phyloP scores from a whole-genome alignment of 352 stramenopile species.

The Globisporangium nodosum region DNA sequence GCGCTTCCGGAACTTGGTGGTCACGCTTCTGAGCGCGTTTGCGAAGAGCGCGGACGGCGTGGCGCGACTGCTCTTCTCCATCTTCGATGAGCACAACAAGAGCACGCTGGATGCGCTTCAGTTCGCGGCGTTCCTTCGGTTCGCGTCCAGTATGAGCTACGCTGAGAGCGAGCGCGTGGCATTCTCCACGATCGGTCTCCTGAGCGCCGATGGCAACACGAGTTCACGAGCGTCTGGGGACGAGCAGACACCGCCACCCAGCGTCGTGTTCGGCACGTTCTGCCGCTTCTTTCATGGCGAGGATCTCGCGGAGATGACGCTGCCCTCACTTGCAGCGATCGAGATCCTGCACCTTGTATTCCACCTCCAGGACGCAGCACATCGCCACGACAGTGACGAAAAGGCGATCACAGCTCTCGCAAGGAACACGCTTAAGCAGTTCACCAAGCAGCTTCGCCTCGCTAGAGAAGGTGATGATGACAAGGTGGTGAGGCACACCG shows the following conservation, averaged over 20 bases:
- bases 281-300: slow-evolving; percentile 11
- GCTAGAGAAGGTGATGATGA: background rate
- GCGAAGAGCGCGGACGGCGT: slow-evolving; percentile 21
- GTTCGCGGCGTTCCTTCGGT: slow-evolving; percentile 18
- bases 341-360: slow-evolving; percentile 23
- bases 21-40: slow-evolving; percentile 30
- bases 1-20: slow-evolving; percentile 17
- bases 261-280: slow-evolving; percentile 21
- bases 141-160: slow-evolving; percentile 5
- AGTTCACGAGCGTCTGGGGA: background rate
- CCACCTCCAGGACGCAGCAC: slow-evolving; percentile 7
- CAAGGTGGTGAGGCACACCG: background rate
- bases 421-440: slow-evolving; percentile 4
- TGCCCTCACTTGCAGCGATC: slow-evolving; percentile 13
- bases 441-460: slow-evolving; percentile 10
- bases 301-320: background rate
- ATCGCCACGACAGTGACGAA: background rate
- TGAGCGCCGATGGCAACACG: slow-evolving; percentile 8
- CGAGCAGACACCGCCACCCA: background rate
- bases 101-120: slow-evolving; percentile 19
- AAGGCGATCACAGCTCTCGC: background rate
- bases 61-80: slow-evolving; percentile 31
- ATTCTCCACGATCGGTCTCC: slow-evolving; percentile 1
- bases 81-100: slow-evolving; percentile 32
- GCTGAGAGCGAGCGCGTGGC: slow-evolving; percentile 17